Percentiles rank a stretch among this genome's conserved stretches.
Evolutionary conservation across 2,329 filamentous ascomycete species (phyloP).

Genomic region (Seiridium unicorne): DNA sequence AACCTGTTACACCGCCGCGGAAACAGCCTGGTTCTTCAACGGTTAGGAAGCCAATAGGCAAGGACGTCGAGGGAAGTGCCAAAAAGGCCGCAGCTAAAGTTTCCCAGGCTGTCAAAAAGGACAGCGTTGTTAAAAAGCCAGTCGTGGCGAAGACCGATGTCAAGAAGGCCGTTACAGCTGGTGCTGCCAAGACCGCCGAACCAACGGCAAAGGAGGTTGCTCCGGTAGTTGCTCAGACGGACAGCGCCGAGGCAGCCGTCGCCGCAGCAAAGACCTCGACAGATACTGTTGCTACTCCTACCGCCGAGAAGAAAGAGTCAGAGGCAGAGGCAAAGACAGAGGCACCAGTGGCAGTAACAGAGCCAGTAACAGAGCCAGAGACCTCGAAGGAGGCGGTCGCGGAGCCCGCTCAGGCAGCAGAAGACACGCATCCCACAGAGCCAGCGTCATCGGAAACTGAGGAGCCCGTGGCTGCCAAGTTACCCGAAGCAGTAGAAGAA

Average conservation of each 20-base stretch:
- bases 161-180: slow-evolving; percentile 10
- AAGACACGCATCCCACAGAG: too few relatives aligned
- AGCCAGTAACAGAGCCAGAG: background rate
- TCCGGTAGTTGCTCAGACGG: slow-evolving; percentile 15
- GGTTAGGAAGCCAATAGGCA: slow-evolving; percentile 16
- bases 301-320: slow-evolving; percentile 8
- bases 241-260: slow-evolving; percentile 10
- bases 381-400: slow-evolving; percentile 6
- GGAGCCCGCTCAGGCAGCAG: background rate
- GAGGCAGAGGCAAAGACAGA: slow-evolving; percentile 7
- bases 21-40: slow-evolving; percentile 25
- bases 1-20: slow-evolving; percentile 46
- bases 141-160: slow-evolving; percentile 1
- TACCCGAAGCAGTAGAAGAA: slow-evolving; percentile 2
- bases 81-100: slow-evolving; percentile 24
- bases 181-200: slow-evolving; percentile 13
- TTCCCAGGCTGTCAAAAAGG: slow-evolving; percentile 20
- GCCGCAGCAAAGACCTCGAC: slow-evolving; percentile 8
- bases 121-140: slow-evolving; percentile 7
- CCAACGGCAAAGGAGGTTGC: slow-evolving; percentile 23
- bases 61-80: slow-evolving; percentile 18
- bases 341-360: background rate
- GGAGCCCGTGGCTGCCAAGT: background rate
- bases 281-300: slow-evolving; percentile 11
- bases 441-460: background rate